phyloP scores from a whole-genome alignment of 441 rosid species.

The Erodium texanum region DNA sequence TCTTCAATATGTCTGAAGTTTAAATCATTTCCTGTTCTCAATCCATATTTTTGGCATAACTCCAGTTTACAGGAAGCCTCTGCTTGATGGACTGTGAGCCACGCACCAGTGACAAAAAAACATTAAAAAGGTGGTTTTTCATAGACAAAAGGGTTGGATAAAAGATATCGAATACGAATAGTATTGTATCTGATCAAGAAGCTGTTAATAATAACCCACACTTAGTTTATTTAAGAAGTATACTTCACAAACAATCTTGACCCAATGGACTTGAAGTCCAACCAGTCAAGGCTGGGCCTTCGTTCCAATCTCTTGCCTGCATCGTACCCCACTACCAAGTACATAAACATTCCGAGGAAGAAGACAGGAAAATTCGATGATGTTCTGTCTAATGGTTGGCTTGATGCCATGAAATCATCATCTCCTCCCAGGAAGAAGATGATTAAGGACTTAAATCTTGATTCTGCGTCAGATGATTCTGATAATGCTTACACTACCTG shows the following conservation, averaged over 20 bases:
- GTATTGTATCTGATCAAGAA: constrained; percentile 17
- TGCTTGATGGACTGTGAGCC: constrained; percentile 70
- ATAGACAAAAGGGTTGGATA: constrained; percentile 80
- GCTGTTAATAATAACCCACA: constrained; percentile 12
- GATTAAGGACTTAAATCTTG: constrained; percentile 40
- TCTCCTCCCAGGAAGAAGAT: constrained; percentile 87
- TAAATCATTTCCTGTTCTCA: neutral
- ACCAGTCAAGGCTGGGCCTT: constrained; percentile 47
- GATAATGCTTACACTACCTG: constrained; percentile 54
- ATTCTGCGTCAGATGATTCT: constrained; percentile 46
- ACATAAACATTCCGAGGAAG: constrained; percentile 41
- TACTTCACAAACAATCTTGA: constrained; percentile 15
- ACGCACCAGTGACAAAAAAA: constrained; percentile 62
- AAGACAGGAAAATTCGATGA: constrained; percentile 68
- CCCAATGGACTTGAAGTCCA: constrained; percentile 59
- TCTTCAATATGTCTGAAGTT: neutral
- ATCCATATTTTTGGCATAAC: neutral
- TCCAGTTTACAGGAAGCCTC: constrained; percentile 43
- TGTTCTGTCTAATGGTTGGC: constrained; percentile 80
- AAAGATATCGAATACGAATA: too few species aligned
- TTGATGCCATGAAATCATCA: constrained; percentile 87
- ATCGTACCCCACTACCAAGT: constrained; percentile 42
- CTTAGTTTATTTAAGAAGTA: neutral
- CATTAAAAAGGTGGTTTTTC: constrained; percentile 89
- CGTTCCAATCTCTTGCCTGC: constrained; percentile 39